Percentiles rank a stretch among this genome's conserved stretches.
These are phyloP conservation scores for Phyllosticta citriasiana DNA, from an alignment of 2,329 filamentous ascomycete genomes.

Conservation along the genomic window DNA sequence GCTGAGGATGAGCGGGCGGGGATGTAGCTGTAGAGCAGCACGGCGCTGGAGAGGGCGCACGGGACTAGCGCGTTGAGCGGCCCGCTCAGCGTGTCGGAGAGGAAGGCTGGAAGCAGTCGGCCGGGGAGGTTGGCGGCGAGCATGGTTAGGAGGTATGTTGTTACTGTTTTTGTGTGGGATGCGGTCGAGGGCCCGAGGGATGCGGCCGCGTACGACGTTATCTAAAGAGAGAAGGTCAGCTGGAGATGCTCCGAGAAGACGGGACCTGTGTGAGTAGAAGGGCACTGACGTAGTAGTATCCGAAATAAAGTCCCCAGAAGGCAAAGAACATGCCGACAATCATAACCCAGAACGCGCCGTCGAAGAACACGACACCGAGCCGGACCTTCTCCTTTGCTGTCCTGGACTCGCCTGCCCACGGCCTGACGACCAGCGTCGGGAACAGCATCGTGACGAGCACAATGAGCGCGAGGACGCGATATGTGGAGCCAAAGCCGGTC, in stretches of 20 bases:
- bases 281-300: slow-evolving; percentile 16
- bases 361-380: slow-evolving; percentile 15
- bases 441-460: slow-evolving; percentile 12
- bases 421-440: slow-evolving; percentile 13
- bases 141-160: not conserved
- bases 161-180: not conserved
- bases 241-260: not conserved
- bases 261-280: not conserved
- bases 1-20: not conserved
- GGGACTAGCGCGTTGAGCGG: not conserved
- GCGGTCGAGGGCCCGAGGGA: not conserved
- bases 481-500: slow-evolving; percentile 23
- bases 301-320: slow-evolving; percentile 12
- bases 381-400: not conserved
- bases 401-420: slow-evolving; percentile 13
- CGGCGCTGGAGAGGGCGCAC: not conserved
- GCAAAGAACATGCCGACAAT: slow-evolving; percentile 10
- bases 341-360: slow-evolving; percentile 15
- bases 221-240: not conserved
- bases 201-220: not conserved
- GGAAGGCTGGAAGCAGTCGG: not conserved
- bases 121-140: not conserved
- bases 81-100: not conserved
- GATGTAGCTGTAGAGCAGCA: not conserved
- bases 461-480: slow-evolving; percentile 14